Conservation (phyloP, 257 asterid genomes). For the Ligustrum vulgare region DNA sequence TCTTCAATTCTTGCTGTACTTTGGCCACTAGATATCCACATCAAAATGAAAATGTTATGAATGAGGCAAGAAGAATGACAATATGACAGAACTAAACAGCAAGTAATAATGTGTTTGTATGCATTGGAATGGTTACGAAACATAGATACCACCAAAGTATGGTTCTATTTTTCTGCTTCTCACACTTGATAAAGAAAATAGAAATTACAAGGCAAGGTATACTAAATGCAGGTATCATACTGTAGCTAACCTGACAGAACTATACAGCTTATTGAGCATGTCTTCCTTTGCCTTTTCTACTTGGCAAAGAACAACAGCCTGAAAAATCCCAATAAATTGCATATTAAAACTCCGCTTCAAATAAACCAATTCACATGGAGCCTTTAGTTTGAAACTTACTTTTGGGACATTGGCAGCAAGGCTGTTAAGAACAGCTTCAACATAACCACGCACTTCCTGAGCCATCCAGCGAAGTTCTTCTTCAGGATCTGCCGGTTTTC, state of each 20-base stretch:
- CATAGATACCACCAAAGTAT: background rate
- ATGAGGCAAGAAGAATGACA: background rate
- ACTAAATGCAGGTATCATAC: conserved; percentile 4
- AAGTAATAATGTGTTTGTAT: background rate
- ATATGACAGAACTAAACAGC: background rate
- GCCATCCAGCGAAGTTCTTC: conserved; percentile 98
- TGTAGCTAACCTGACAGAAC: conserved; percentile 71
- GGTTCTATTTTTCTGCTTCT: conserved; percentile 8
- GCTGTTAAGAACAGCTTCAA: conserved; percentile 93
- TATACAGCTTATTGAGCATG: conserved; percentile 89
- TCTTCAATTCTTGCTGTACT: conserved; percentile 78
- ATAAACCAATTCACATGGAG: conserved; percentile 14
- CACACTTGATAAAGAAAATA: background rate
- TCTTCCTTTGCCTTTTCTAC: conserved; percentile 97
- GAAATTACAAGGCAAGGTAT: conserved; percentile 3
- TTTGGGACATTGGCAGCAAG: conserved; percentile 96
- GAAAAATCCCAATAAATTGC: conserved; percentile 31
- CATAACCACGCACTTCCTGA: conserved; percentile 97
- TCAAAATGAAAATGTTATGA: conserved; percentile 19
- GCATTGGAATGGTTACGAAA: conserved; percentile 6
- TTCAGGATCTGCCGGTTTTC: conserved; percentile 93
- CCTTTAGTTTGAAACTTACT: conserved; percentile 37
- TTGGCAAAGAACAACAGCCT: conserved; percentile 97
- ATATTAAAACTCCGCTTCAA: conserved; percentile 25
- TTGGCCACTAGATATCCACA: conserved; percentile 51